Percentiles rank a stretch among this genome's conserved stretches.
Evolutionary conservation across 768 basidiomycete species (phyloP).

Genomic region (Pleurotus eryngii): DNA sequence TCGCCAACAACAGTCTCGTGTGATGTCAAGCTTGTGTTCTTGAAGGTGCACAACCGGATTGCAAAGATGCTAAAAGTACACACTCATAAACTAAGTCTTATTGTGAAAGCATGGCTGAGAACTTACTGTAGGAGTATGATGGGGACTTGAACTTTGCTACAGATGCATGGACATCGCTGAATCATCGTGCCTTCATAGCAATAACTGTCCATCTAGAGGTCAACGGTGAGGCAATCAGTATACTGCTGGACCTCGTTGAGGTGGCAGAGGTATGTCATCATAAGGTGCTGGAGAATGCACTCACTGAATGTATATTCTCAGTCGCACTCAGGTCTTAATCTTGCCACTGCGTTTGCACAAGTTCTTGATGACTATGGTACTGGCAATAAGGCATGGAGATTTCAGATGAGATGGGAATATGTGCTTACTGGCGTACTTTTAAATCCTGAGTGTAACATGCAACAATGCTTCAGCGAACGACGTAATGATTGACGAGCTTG

Average conservation of each 20-base stretch:
- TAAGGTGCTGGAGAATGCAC: not conserved
- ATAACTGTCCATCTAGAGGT: constrained; percentile 28
- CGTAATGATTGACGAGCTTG: constrained; percentile 27
- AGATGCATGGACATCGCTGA: constrained; percentile 14
- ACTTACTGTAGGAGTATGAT: constrained; percentile 17
- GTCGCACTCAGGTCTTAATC: constrained; percentile 30
- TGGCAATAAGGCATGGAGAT: constrained; percentile 23
- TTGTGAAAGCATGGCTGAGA: no score
- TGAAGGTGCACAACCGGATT: constrained; percentile 13
- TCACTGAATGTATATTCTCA: constrained; percentile 4
- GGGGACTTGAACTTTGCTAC: constrained; percentile 26
- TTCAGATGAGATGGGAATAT: not conserved
- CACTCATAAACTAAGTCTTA: no score
- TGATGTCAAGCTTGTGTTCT: constrained; percentile 28
- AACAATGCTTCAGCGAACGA: constrained; percentile 36
- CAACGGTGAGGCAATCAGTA: constrained; percentile 19
- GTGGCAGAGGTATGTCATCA: constrained; percentile 20
- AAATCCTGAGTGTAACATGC: constrained; percentile 29
- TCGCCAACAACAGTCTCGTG: constrained; percentile 26
- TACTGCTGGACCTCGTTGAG: constrained; percentile 36
- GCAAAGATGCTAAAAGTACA: constrained; percentile 20
- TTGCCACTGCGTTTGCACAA: constrained; percentile 28
- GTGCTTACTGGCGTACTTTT: constrained; percentile 2
- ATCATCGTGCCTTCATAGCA: constrained; percentile 11
- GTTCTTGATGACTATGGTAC: constrained; percentile 34